Evolutionary conservation across 2,329 filamentous ascomycete species (phyloP).

Genomic region (Zasmidium citrigriseum): DNA sequence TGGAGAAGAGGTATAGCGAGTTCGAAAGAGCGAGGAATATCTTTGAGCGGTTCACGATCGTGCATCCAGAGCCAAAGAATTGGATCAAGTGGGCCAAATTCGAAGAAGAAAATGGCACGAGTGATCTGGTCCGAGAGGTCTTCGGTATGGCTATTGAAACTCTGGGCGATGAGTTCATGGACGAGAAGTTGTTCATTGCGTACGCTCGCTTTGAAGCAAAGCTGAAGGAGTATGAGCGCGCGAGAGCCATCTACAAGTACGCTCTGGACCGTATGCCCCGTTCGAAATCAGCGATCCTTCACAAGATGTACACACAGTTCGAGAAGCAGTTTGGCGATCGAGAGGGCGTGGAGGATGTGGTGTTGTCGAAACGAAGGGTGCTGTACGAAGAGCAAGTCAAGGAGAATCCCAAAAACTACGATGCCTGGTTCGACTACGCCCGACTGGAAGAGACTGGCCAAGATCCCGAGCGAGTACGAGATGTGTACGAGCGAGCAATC

Average conservation of each 20-base stretch:
- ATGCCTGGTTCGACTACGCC: conserved; percentile 95
- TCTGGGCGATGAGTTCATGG: conserved; percentile 90
- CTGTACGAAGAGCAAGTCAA: conserved; percentile 94
- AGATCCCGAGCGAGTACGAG: conserved; percentile 79
- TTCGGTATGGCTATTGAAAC: conserved; percentile 87
- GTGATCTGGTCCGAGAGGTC: conserved; percentile 86
- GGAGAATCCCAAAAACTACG: conserved; percentile 94
- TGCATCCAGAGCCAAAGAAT: conserved; percentile 91
- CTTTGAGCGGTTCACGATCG: conserved; percentile 84
- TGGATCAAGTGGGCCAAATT: conserved; percentile 99
- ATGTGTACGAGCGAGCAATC: conserved; percentile 93
- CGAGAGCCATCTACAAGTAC: conserved; percentile 94
- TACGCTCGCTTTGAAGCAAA: conserved; percentile 96
- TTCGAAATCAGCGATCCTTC: conserved; percentile 78
- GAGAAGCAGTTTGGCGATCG: conserved; percentile 96
- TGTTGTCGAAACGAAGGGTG: conserved; percentile 88
- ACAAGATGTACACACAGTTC: conserved; percentile 95
- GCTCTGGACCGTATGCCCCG: conserved; percentile 88
- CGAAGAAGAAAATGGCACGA: conserved; percentile 92
- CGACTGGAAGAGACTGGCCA: conserved; percentile 84
- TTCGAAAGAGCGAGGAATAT: conserved; percentile 87
- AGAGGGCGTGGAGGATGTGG: conserved; percentile 92
- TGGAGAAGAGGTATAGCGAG: conserved; percentile 94
- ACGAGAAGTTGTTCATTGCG: conserved; percentile 91
- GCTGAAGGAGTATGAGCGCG: conserved; percentile 91